Evolutionary conservation across 805 yeast genomes (phyloP).

Genomic region (Wickerhamomyces silvicola): DNA sequence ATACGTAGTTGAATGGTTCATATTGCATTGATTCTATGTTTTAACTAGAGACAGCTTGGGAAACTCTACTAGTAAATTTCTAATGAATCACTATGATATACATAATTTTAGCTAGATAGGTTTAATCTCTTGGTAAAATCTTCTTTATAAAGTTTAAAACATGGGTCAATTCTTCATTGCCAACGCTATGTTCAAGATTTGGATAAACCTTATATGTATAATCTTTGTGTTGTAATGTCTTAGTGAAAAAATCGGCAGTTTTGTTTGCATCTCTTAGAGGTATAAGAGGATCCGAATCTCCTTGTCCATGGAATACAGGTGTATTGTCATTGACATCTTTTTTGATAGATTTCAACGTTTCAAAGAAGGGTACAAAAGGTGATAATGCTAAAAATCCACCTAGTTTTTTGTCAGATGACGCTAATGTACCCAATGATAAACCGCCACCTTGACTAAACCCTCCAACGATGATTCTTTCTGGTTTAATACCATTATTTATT

Average conservation of each 20-base stretch:
- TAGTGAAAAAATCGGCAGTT: slow-evolving; percentile 37
- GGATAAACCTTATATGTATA: slow-evolving; percentile 48
- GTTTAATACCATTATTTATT: slow-evolving; percentile 44
- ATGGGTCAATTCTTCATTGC: slow-evolving; percentile 59
- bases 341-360: slow-evolving; percentile 15
- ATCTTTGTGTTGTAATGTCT: slow-evolving; percentile 39
- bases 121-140: slow-evolving; percentile 10
- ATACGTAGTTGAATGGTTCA: no score
- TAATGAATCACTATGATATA: not conserved
- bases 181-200: slow-evolving; percentile 64
- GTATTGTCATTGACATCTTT: slow-evolving; percentile 47
- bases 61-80: not conserved
- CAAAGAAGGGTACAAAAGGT: slow-evolving; percentile 49
- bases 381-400: slow-evolving; percentile 78
- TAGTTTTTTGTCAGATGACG: slow-evolving; percentile 49
- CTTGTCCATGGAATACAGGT: slow-evolving; percentile 87
- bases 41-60: no score
- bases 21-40: no score
- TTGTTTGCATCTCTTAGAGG: slow-evolving; percentile 27
- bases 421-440: slow-evolving; percentile 54
- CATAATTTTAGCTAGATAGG: not conserved
- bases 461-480: slow-evolving; percentile 75
- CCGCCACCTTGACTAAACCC: slow-evolving; percentile 97
- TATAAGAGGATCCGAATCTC: slow-evolving; percentile 57
- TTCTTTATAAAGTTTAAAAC: slow-evolving; percentile 39